These are phyloP conservation scores for Purshia tridentata DNA, from an alignment of 306 rosid genomes.

Conservation along the genomic window DNA sequence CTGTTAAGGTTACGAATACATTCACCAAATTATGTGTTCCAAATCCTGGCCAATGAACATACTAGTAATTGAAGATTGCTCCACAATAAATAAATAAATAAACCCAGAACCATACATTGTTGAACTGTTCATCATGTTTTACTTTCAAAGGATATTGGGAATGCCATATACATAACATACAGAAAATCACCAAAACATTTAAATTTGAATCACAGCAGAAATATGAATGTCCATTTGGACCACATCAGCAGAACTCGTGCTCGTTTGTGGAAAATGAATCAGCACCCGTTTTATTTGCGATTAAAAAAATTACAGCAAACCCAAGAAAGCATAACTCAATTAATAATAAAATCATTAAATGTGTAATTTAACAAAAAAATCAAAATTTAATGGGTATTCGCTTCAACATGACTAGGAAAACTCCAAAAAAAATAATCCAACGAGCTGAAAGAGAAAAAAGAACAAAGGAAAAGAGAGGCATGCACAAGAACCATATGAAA, in stretches of 20 bases:
- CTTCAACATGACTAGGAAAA: conserved; percentile 17
- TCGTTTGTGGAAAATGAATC: background rate
- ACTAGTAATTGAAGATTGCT: too few relatives aligned
- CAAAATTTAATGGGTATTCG: background rate
- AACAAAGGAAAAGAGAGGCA: conserved; percentile 24
- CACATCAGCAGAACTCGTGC: background rate
- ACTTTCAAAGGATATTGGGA: too few relatives aligned
- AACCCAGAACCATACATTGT: too few relatives aligned
- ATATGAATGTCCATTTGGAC: background rate
- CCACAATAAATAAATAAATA: too few relatives aligned
- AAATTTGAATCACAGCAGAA: background rate
- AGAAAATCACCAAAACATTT: background rate
- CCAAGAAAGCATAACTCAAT: background rate
- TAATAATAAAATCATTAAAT: conserved; percentile 22
- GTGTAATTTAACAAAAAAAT: background rate
- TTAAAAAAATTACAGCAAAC: background rate
- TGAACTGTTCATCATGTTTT: too few relatives aligned
- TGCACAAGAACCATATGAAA: conserved; percentile 50
- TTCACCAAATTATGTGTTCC: too few relatives aligned
- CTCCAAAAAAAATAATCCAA: conserved; percentile 7
- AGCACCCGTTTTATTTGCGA: conserved; percentile 3
- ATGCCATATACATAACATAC: too few relatives aligned
- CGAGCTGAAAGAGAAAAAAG: conserved; percentile 6
- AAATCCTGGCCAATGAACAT: too few relatives aligned
- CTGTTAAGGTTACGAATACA: too few relatives aligned